Evolutionary conservation across 2,329 filamentous ascomycete species (phyloP), one percentile per base, ranked within the genome.

Genomic region (Erysiphe pulchra): DNA sequence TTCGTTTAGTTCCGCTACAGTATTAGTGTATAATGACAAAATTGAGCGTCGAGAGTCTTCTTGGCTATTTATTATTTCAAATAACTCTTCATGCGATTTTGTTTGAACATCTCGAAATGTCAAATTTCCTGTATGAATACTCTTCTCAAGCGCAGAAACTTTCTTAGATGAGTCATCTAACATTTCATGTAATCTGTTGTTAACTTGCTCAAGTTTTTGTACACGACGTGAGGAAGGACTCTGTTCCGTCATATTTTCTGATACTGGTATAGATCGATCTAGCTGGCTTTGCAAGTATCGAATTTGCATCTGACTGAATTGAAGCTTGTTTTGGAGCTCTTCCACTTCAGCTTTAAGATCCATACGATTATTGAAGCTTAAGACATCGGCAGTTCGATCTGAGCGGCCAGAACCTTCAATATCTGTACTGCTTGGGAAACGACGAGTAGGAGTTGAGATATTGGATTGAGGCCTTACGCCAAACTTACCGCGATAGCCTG

Each of bases 301-400:
- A 61, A 93, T 94, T 54, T 92, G 82, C 83, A 95, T 93, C 60
- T 94, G 80, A 4, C 80, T 77, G 59, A 95, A 74, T 57, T 95
- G 87, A 45, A 95, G 71, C 59, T 93, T 84, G 58, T 92, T 94
- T 59, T 94, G 87, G 24, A 93, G 69, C 60, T 92, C 77, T 59
- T 95, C 87, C 12, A 94, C 68, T 55, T 95, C 86, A 3, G 83
- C 73, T 56, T 86, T 90, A 48, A 92, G 66, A 57, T 95, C 87
- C 77, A 92, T 87, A 36, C 80, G 77, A 56, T 80, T 84, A 63
- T 90, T 87, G 62, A 83, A 83, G 52, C 77, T 78, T 38, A 85
- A 66, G 14, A 84, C 80, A 59, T 94, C 87, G 20, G 79, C 74
- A 0, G 84, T 93, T 47, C 76, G 73, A 57, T 95, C 87, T 2